A percentile compares a stretch with the other conserved stretches of the same genome.
These are phyloP conservation scores for Phlyctochytrium arcticum DNA, from an alignment of 192 early-diverging fungal genomes.

Conservation along the genomic window DNA sequence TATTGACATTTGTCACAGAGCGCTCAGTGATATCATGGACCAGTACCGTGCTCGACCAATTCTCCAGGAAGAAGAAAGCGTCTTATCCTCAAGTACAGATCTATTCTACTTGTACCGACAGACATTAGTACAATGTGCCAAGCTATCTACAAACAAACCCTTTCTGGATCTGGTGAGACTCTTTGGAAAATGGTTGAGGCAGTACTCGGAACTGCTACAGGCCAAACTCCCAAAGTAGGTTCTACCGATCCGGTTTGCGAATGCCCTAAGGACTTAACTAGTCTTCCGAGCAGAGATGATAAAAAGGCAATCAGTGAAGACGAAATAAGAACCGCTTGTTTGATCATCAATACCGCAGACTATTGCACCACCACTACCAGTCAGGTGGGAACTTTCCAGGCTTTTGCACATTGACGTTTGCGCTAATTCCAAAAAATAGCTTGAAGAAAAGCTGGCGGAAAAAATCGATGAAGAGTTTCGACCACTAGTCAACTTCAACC, in stretches of 20 bases:
- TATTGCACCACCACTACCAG: constrained; percentile 83
- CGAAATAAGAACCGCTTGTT: constrained; percentile 65
- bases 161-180: constrained; percentile 78
- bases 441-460: constrained; percentile 88
- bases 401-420: not conserved
- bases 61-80: constrained; percentile 54
- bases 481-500: constrained; percentile 64
- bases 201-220: constrained; percentile 76
- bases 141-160: constrained; percentile 78
- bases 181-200: constrained; percentile 74
- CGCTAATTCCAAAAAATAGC: constrained; percentile 39
- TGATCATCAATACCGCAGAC: constrained; percentile 92
- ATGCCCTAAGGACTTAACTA: not conserved
- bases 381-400: constrained; percentile 45
- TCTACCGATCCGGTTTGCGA: not conserved
- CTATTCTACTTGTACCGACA: constrained; percentile 89
- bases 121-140: constrained; percentile 78
- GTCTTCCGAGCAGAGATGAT: constrained; percentile 48
- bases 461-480: constrained; percentile 69
- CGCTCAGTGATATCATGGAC: constrained; percentile 61
- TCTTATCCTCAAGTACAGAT: constrained; percentile 85
- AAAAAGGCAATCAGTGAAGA: constrained; percentile 58
- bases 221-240: constrained; percentile 65
- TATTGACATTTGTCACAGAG: constrained; percentile 26
- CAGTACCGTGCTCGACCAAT: constrained; percentile 38